Base-by-base conservation (phyloP, 2,329 filamentous ascomycete species). In the Sporothrix sp. region DNA sequence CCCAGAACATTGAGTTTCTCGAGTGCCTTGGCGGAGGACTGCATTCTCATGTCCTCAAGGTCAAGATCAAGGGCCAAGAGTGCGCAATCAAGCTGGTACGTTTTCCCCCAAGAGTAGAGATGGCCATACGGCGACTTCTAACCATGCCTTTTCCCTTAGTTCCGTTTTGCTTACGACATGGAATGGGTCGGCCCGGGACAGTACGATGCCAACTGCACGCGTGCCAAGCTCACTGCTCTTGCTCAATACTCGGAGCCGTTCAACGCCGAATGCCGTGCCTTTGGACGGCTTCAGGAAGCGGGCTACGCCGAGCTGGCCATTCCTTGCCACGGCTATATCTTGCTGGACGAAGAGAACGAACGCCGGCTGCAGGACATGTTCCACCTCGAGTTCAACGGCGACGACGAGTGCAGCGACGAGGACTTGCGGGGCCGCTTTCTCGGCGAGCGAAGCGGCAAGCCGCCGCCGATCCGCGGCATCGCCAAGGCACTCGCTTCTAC, bases 211-310 rank as follows among this genome's bases (percentile, higher is more conserved):
- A 39, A 39, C 13, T 2, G 8, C 20, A 43, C 39, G 57, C 23
- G 56, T 58, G 38, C 20, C 7, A 16, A 35, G 21, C 42, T 32
- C 27, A 20, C 28, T 32, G 42, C 11, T 21, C 27, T 45, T 16
- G 27, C 3, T 8, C 27, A 27, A 8, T 58, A 58, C 46, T 40
- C 45, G 13, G 61, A 63, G 7, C 59, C 60, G 1, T 62, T 62
- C 43, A 57, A 48, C 51, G 50, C 49, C 49, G 60, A 63, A 38
- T 62, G 59, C 48, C 57, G 61, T 20, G 60, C 58, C 37, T 63
- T 57, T 51, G 61, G 59, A 10, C 61, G 60, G 32, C 56, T 63
- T 10, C 44, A 61, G 46, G 61, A 62, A 52, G 47, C 52, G 14
- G 58, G 58, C 30, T 36, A 55, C 27, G 56, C 58, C 20, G 54